These are phyloP conservation scores for Fomes fomentarius DNA, from an alignment of 1,284 basidiomycete genomes.

Conservation along the genomic window DNA sequence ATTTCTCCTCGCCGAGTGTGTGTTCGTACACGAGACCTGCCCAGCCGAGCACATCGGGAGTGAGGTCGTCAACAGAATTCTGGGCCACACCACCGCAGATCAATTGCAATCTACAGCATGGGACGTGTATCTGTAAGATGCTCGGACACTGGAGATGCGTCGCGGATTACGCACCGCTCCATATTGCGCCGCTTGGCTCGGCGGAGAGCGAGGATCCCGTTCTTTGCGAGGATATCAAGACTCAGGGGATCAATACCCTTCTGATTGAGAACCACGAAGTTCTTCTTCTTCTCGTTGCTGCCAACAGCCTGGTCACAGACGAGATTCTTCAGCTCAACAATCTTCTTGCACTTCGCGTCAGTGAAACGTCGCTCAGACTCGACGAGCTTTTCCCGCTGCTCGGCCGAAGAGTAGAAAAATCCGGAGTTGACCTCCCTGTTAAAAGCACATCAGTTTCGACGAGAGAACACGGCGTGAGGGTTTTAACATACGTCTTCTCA, in stretches of 20 bases:
- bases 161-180: slow-evolving; percentile 72
- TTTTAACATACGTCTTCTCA: slow-evolving; percentile 92
- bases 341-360: slow-evolving; percentile 95
- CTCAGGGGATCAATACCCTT: slow-evolving; percentile 99
- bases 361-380: slow-evolving; percentile 96
- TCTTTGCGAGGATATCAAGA: slow-evolving; percentile 95
- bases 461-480: neutral
- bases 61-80: slow-evolving; percentile 97
- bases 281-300: slow-evolving; percentile 78
- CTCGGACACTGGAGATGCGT: neutral
- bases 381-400: slow-evolving; percentile 98
- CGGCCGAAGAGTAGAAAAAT: slow-evolving; percentile 99
- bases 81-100: slow-evolving; percentile 95
- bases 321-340: slow-evolving; percentile 94
- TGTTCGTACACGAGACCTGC: slow-evolving; percentile 99
- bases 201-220: slow-evolving; percentile 93
- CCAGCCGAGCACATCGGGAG: slow-evolving; percentile 91
- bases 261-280: slow-evolving; percentile 97
- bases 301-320: slow-evolving; percentile 94
- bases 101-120: slow-evolving; percentile 79
- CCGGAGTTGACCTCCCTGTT: slow-evolving; percentile 97
- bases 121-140: slow-evolving; percentile 11
- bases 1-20: slow-evolving; percentile 99
- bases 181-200: slow-evolving; percentile 97
- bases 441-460: slow-evolving; percentile 11